Conservation (phyloP, 768 basidiomycete genomes). For the Trametes meyenii region DNA sequence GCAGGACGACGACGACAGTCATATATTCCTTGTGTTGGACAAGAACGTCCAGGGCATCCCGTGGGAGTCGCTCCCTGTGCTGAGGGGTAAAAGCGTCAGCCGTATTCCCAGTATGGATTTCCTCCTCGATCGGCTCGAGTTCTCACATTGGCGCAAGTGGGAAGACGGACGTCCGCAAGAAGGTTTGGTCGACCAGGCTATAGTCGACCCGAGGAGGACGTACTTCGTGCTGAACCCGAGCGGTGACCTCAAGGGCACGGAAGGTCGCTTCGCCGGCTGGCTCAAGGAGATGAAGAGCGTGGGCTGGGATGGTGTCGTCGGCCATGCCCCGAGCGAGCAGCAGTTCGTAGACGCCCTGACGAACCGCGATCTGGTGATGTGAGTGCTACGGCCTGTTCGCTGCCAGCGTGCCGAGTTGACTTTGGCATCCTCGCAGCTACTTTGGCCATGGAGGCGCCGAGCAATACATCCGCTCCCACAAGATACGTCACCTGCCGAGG, state of each 20-base stretch:
- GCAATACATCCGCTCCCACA: constrained; percentile 89
- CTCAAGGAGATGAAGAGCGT: constrained; percentile 64
- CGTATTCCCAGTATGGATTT: constrained; percentile 92
- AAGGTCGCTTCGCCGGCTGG: constrained; percentile 83
- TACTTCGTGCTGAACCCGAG: constrained; percentile 92
- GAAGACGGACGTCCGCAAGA: constrained; percentile 24
- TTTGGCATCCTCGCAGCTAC: constrained; percentile 58
- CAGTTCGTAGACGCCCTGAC: constrained; percentile 76
- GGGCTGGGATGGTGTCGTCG: constrained; percentile 86
- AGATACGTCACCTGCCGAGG: constrained; percentile 74
- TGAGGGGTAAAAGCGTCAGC: constrained; percentile 84
- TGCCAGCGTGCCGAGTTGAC: not conserved
- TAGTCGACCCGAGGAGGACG: constrained; percentile 67
- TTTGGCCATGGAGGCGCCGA: constrained; percentile 97
- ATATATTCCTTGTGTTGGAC: constrained; percentile 88
- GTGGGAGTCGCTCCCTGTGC: constrained; percentile 92
- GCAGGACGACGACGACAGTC: constrained; percentile 55
- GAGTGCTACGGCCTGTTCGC: constrained; percentile 34
- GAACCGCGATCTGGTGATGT: constrained; percentile 88
- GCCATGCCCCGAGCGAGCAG: constrained; percentile 78
- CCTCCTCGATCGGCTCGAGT: constrained; percentile 77
- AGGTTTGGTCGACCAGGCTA: constrained; percentile 45
- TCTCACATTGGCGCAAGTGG: constrained; percentile 50
- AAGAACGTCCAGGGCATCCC: constrained; percentile 87
- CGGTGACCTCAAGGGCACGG: constrained; percentile 84